Base-by-base conservation (phyloP, 1,284 basidiomycete genomes). In the Leucoagaricus sp. region DNA sequence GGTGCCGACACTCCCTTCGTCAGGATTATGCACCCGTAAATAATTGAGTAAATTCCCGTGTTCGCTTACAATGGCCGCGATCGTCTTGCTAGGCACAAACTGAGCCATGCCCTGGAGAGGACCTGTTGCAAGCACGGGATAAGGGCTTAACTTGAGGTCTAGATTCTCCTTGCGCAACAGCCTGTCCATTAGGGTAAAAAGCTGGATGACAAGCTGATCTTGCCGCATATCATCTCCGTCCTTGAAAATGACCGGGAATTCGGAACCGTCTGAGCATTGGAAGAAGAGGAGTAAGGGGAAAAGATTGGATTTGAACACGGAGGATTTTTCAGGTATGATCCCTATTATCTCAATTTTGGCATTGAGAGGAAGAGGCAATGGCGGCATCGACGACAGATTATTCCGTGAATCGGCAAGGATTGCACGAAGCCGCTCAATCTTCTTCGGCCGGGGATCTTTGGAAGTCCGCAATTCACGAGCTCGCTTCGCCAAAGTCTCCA, bases 151-250 rank as follows among this genome's bases (percentile, higher is more conserved):
- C 64, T 94, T 93, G 55, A 99, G 77, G 68, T 99, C 96, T 49
- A 99, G 75, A 66, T 98, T 98, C 74, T 99, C 97, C 72, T 97
- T 96, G 46, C 94, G 79, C 58, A 99, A 74, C 13, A 99, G 75
- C 29, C 92, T 83, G 69, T 99, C 96, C 97, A 99, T 99, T 25
- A 99, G 83, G 3, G 94, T 97, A 72, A 99, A 96, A 8, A 99
- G 81, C 71, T 99, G 96, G 53, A 98, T 92, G 23, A 98, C 96
- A 29, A 98, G 84, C 71, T 98, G 96, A 69, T 98, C 96, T 71
- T 99, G 97, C 19, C 96, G 87, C 79, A 99, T 87, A 69, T 99
- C 97, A 69, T 99, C 97, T 5, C 97, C 97, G 63, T 98, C 96
- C 73, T 99, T 99, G 81, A 98, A 98, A 61, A 99, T 99, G 49